These are phyloP conservation scores for Cladosporium sp. DNA, from an alignment of 2,329 filamentous ascomycete genomes.

Conservation along the genomic window DNA sequence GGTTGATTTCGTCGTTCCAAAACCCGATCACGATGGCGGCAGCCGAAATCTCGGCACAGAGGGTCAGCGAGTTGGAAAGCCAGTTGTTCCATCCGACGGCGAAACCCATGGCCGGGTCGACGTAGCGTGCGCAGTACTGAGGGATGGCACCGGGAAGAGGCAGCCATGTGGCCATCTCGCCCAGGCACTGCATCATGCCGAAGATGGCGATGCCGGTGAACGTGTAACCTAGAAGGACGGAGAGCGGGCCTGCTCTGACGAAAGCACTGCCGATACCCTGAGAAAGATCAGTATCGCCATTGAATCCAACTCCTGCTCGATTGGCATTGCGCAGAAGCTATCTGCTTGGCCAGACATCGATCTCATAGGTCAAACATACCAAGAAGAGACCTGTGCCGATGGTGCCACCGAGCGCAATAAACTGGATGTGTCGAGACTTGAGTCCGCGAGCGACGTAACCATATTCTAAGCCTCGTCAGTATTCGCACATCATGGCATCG, in stretches of 20 bases:
- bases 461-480: background rate
- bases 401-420: slow-evolving; percentile 23
- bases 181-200: slow-evolving; percentile 40
- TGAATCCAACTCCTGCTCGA: too few relatives aligned
- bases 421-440: slow-evolving; percentile 21
- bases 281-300: slow-evolving; percentile 20
- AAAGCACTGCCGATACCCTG: slow-evolving; percentile 21
- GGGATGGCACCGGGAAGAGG: slow-evolving; percentile 32
- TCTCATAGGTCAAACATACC: background rate
- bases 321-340: too few relatives aligned
- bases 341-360: too few relatives aligned
- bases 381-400: slow-evolving; percentile 12
- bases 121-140: slow-evolving; percentile 33
- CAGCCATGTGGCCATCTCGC: slow-evolving; percentile 40
- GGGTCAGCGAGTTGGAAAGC: slow-evolving; percentile 22
- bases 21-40: slow-evolving; percentile 59
- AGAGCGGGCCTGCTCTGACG: slow-evolving; percentile 19
- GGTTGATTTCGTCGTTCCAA: slow-evolving; percentile 40
- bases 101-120: slow-evolving; percentile 33
- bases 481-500: background rate
- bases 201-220: slow-evolving; percentile 34
- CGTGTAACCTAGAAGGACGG: slow-evolving; percentile 32
- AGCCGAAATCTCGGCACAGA: slow-evolving; percentile 56
- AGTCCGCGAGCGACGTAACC: slow-evolving; percentile 16
- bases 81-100: slow-evolving; percentile 34